Evolutionary conservation across 495 filamentous ascomycete genomes (phyloP).

Genomic region (Glutinoglossum americanum): DNA sequence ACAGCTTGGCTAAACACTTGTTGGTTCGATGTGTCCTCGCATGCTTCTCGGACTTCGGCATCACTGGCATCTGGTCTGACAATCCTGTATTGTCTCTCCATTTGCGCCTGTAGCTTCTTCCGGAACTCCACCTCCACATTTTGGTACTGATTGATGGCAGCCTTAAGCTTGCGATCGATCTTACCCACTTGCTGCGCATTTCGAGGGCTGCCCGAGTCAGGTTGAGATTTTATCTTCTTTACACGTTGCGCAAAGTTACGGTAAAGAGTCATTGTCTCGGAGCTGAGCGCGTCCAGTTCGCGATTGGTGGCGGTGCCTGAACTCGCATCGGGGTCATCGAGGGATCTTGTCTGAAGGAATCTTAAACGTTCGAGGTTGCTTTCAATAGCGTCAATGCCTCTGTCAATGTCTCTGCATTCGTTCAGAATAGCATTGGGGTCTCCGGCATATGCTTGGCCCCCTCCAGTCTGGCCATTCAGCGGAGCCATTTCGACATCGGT

Average conservation of each 20-base stretch:
- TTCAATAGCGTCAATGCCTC: slow-evolving; percentile 55
- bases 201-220: slow-evolving; percentile 42
- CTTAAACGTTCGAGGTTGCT: slow-evolving; percentile 34
- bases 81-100: slow-evolving; percentile 75
- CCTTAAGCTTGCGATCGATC: slow-evolving; percentile 55
- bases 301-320: slow-evolving; percentile 26
- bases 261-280: slow-evolving; percentile 64
- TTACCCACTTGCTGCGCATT: slow-evolving; percentile 61
- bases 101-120: slow-evolving; percentile 55
- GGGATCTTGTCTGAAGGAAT: slow-evolving; percentile 32
- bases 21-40: slow-evolving; percentile 44
- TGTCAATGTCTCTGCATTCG: slow-evolving; percentile 58
- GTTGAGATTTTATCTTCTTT: slow-evolving; percentile 56
- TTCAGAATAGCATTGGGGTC: slow-evolving; percentile 53
- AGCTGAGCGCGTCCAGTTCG: slow-evolving; percentile 34
- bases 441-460: not conserved
- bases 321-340: slow-evolving; percentile 36
- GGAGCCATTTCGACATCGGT: slow-evolving; percentile 41
- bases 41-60: slow-evolving; percentile 53
- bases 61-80: slow-evolving; percentile 69
- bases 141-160: slow-evolving; percentile 61
- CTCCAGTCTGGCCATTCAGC: slow-evolving; percentile 22
- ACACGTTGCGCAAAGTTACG: slow-evolving; percentile 51
- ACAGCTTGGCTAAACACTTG: slow-evolving; percentile 69
- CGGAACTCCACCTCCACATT: slow-evolving; percentile 52